Evolutionary conservation across 2,329 filamentous ascomycete species (phyloP).

Genomic region (Sporothrix pallida): DNA sequence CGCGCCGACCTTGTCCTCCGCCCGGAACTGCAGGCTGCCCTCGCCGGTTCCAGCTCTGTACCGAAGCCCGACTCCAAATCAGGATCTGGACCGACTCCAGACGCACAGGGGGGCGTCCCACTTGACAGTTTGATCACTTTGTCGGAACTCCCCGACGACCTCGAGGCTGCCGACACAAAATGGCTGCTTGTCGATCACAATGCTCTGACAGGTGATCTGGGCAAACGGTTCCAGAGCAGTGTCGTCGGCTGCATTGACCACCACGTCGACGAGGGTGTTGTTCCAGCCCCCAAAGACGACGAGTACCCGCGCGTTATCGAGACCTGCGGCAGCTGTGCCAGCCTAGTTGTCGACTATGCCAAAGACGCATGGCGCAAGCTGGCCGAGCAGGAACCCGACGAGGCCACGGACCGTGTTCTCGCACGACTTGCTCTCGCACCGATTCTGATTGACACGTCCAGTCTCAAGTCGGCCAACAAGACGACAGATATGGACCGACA

Average conservation of each 20-base stretch:
- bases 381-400: slow-evolving; percentile 48
- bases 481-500: slow-evolving; percentile 65
- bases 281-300: slow-evolving; percentile 48
- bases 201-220: slow-evolving; percentile 67
- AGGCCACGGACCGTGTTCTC: slow-evolving; percentile 48
- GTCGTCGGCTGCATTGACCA: slow-evolving; percentile 77
- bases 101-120: slow-evolving; percentile 51
- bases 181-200: slow-evolving; percentile 87
- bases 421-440: slow-evolving; percentile 72
- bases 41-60: slow-evolving; percentile 44
- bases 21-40: slow-evolving; percentile 71
- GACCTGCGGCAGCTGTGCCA: slow-evolving; percentile 74
- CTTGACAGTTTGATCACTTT: slow-evolving; percentile 68
- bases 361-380: slow-evolving; percentile 62
- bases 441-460: slow-evolving; percentile 74
- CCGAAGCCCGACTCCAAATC: not conserved
- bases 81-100: not conserved
- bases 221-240: slow-evolving; percentile 46
- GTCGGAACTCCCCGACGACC: slow-evolving; percentile 53
- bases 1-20: slow-evolving; percentile 72
- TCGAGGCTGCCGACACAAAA: slow-evolving; percentile 61
- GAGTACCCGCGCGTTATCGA: slow-evolving; percentile 62
- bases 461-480: slow-evolving; percentile 67
- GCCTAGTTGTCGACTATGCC: slow-evolving; percentile 68
- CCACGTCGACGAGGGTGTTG: slow-evolving; percentile 71